These are phyloP conservation scores for Xylariaceae sp. DNA, from an alignment of 2,329 filamentous ascomycete species.

Conservation along the genomic window DNA sequence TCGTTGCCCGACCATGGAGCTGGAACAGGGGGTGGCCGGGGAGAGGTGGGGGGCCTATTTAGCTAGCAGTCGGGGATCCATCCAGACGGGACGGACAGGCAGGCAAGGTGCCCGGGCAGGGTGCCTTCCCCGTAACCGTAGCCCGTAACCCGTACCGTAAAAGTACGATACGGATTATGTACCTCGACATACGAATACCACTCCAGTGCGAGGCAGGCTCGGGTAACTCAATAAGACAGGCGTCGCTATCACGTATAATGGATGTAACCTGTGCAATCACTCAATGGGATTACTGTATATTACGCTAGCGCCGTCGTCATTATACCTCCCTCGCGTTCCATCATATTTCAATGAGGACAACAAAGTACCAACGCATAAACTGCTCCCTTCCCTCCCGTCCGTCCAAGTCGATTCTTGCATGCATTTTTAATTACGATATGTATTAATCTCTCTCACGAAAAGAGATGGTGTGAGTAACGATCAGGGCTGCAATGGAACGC, in stretches of 20 bases:
- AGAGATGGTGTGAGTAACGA: constrained; percentile 4
- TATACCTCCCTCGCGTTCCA: no score
- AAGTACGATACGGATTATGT: neutral
- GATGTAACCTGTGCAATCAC: neutral
- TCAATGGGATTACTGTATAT: neutral
- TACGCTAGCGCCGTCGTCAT: neutral
- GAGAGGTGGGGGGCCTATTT: neutral
- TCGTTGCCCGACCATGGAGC: constrained; percentile 12
- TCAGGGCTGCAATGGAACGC: constrained; percentile 1
- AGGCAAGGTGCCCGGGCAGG: neutral
- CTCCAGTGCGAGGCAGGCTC: neutral
- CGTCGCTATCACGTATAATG: neutral
- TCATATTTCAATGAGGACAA: neutral
- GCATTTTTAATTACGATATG: no score
- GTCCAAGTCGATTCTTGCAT: no score
- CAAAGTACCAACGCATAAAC: neutral
- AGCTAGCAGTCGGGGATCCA: constrained; percentile 4
- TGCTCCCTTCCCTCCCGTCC: neutral
- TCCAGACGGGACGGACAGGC: constrained; percentile 14
- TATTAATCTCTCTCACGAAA: neutral
- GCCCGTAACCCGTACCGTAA: no score
- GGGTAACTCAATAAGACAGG: neutral
- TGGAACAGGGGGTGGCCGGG: constrained; percentile 13
- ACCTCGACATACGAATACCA: neutral
- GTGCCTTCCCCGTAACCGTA: neutral